These are phyloP conservation scores for Bodo saltans DNA, from an alignment of 78 protist genomes.

Conservation along the genomic window DNA sequence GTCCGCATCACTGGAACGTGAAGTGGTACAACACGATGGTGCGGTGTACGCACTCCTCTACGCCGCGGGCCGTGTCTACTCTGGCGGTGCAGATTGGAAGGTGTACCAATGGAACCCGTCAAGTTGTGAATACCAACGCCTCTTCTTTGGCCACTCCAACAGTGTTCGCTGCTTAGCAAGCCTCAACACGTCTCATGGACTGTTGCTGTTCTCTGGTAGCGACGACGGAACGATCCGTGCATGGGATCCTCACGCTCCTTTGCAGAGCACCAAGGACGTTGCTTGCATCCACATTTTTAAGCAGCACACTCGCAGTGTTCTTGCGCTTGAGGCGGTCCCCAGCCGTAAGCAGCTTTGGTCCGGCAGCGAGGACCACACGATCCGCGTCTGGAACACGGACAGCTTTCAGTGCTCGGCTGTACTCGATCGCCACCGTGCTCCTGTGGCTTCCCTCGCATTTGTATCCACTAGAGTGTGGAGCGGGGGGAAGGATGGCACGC, in stretches of 20 bases:
- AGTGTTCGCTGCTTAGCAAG: not conserved
- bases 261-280: too few relatives aligned
- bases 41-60: constrained; percentile 1
- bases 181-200: not conserved
- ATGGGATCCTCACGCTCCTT: constrained; percentile 1
- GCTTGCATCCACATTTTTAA: too few relatives aligned
- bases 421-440: not conserved
- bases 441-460: not conserved
- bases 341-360: constrained; percentile 4
- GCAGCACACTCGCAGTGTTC: not conserved
- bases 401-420: not conserved
- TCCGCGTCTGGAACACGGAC: constrained; percentile 10
- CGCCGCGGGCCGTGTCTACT: constrained; percentile 13
- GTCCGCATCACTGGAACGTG: not conserved
- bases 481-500: constrained; percentile 10
- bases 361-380: not conserved
- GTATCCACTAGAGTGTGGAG: not conserved
- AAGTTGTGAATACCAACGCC: not conserved
- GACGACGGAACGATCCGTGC: constrained; percentile 19
- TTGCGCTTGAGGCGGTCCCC: not conserved
- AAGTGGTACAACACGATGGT: constrained; percentile 15
- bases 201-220: constrained; percentile 16
- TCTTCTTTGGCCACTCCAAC: constrained; percentile 17
- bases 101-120: constrained; percentile 10
- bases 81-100: constrained; percentile 1